A percentile compares a stretch with the other conserved stretches of the same genome.
Conservation (phyloP, 2,329 filamentous ascomycete species). For the Talaromyces sp. region DNA sequence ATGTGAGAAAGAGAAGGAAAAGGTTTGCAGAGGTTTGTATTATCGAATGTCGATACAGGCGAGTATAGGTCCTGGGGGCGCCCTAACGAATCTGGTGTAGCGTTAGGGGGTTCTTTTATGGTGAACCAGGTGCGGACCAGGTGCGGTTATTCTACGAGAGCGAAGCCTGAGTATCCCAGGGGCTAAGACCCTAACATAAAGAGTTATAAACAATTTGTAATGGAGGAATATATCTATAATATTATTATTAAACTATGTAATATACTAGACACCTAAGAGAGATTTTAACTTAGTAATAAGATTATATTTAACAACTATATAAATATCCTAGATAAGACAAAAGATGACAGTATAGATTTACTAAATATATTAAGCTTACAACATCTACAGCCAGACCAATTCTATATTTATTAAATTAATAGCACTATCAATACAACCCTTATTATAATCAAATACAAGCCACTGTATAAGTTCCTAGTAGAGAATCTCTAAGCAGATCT, state of each 20-base stretch:
- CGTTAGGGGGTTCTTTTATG: too few relatives aligned
- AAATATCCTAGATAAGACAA: constrained; percentile 17
- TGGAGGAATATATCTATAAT: constrained; percentile 15
- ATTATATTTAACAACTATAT: constrained; percentile 19
- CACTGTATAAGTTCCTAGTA: constrained; percentile 17
- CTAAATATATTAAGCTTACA: neutral
- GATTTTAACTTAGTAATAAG: constrained; percentile 18
- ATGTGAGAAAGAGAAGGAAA: too few relatives aligned
- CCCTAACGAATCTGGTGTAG: too few relatives aligned
- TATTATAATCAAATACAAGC: constrained; percentile 18
- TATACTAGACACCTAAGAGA: constrained; percentile 16
- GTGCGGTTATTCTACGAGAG: too few relatives aligned
- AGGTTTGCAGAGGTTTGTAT: too few relatives aligned
- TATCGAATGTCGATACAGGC: too few relatives aligned
- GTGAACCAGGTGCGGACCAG: too few relatives aligned
- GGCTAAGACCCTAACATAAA: neutral
- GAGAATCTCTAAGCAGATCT: constrained; percentile 15
- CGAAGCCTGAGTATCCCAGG: too few relatives aligned
- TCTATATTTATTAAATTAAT: constrained; percentile 17
- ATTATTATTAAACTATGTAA: constrained; percentile 17
- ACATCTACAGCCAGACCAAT: constrained; percentile 15
- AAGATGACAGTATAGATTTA: neutral
- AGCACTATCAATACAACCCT: constrained; percentile 13
- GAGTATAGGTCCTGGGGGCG: too few relatives aligned
- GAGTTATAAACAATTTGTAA: constrained; percentile 17